A percentile compares a stretch with the other conserved stretches of the same genome.
Conservation (phyloP, 2,329 filamentous ascomycete species). For the Fusarium globosum region DNA sequence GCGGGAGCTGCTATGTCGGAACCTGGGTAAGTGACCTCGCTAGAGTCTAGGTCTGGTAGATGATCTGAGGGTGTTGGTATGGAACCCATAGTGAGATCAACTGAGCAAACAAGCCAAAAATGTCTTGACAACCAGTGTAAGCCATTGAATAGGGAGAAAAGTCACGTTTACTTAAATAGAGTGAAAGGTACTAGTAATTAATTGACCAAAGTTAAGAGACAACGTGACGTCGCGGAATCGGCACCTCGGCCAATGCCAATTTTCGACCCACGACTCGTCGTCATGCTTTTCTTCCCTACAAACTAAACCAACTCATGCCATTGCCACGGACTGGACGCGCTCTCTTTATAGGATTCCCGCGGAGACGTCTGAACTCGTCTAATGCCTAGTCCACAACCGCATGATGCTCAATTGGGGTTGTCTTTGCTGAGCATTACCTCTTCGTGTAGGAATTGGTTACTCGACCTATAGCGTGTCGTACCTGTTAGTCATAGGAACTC, state of each 20-base stretch:
- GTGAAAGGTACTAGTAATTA: neutral
- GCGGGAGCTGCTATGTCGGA: neutral
- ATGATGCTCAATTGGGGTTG: conserved; percentile 12
- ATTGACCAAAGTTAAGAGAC: neutral
- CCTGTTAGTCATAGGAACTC: conserved; percentile 22
- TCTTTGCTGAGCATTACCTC: neutral
- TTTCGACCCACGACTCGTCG: conserved; percentile 17
- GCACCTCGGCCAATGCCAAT: conserved; percentile 20
- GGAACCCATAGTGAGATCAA: conserved; percentile 6
- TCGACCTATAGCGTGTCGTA: conserved; percentile 1
- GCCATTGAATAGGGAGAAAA: neutral
- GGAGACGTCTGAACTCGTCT: conserved; percentile 11
- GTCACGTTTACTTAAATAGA: neutral
- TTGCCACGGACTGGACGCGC: neutral
- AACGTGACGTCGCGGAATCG: conserved; percentile 22
- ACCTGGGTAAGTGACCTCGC: conserved; percentile 14
- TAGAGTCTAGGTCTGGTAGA: conserved; percentile 7
- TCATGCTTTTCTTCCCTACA: neutral
- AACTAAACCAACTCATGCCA: neutral
- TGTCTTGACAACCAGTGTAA: neutral
- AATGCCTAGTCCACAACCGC: conserved; percentile 7
- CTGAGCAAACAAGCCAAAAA: neutral
- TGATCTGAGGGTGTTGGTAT: neutral
- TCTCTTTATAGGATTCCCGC: conserved; percentile 17
- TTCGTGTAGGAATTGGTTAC: neutral